Conservation (phyloP, 768 basidiomycete genomes). For the Cantharellus anzutake region DNA sequence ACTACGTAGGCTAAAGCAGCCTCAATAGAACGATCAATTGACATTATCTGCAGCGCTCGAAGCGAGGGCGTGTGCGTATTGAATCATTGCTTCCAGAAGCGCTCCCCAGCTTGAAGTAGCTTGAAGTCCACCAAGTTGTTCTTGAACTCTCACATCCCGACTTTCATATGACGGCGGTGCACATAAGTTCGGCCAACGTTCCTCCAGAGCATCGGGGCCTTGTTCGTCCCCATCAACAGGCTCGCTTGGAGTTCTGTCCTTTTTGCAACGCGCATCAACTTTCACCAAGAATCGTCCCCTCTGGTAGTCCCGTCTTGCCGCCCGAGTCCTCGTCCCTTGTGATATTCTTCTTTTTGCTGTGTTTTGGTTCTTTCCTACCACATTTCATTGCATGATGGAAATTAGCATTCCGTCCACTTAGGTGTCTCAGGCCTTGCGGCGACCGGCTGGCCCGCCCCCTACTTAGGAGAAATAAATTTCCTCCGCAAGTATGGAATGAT, state of each 20-base stretch:
- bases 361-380: neutral
- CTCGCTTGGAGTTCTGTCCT: neutral
- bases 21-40: too few relatives aligned
- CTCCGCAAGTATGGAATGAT: slow-evolving; percentile 2
- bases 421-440: neutral
- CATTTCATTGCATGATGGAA: neutral
- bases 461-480: neutral
- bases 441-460: neutral
- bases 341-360: neutral
- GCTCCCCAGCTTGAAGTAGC: too few relatives aligned
- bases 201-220: too few relatives aligned
- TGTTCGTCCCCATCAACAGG: neutral
- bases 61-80: too few relatives aligned
- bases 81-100: too few relatives aligned
- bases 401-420: neutral
- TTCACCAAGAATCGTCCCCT: neutral
- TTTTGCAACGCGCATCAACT: too few relatives aligned
- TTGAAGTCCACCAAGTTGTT: too few relatives aligned
- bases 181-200: too few relatives aligned
- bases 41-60: too few relatives aligned
- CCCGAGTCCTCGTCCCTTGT: neutral
- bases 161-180: too few relatives aligned
- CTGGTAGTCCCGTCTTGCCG: neutral
- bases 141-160: too few relatives aligned
- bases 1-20: too few relatives aligned